Base-by-base conservation (phyloP, 1,284 basidiomycete genomes). In the Hemileia vastatrix region DNA sequence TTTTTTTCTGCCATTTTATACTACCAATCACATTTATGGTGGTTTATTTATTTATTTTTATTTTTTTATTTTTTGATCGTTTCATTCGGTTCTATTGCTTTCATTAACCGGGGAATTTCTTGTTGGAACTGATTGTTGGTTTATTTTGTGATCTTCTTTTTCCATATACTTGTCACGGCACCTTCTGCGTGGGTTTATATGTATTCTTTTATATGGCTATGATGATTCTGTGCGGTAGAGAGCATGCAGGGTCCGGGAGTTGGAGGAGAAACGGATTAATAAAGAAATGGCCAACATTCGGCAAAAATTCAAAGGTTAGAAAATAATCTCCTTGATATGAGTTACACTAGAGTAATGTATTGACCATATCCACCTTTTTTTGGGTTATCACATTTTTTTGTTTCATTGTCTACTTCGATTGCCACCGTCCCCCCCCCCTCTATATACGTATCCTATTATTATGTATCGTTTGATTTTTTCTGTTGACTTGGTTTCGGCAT, bases 251-350 rank as follows among this genome's bases (percentile, higher is more conserved):
- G 88, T 91, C 27, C 82, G 88, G 62, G 90, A 92, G 72, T 77
- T 91, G 60, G 92, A 94, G 75, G 94, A 97, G 81, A 96, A 96
- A 79, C 80, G 94, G 62, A 95, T 98, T 72, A 98, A 98, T 79
- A 92, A 95, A 77, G 95, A 99, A 79, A 97, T 99, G 94, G 94
- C 95, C 0, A 96, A 98, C 74, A 98, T 99, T 70, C 83, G 95
- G 60, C 92, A 94, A 80, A 93, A 96, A 78, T 97, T 99, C 82
- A 96, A 96, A 82, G 88, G 90, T 87, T 61, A 63, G 75, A 47
- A 8, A 8, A 8, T 43, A 15, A 51, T 11, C 19, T 21, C 32
- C 18, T 51, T 9, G 11, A 9, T 21, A 9, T 9, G 11, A 51
- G 49, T 51, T 21, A 11, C 19, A 21, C 49, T 51, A 15, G 19